phyloP scores from a whole-genome alignment of 2,329 filamentous ascomycete species.

The Cercospora sp. region DNA sequence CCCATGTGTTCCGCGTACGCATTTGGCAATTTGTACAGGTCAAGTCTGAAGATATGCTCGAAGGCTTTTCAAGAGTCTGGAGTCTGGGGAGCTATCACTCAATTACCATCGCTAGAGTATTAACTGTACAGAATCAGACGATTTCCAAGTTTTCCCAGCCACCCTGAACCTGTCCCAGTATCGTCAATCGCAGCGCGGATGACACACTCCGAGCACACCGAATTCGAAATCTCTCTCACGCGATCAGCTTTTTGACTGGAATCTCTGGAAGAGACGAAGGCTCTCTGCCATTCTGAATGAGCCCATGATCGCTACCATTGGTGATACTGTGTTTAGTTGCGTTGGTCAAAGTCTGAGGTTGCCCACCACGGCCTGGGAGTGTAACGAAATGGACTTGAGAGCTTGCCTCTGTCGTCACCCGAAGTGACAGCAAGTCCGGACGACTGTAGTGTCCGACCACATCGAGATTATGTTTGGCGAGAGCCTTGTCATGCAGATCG shows the following conservation, averaged over 20 bases:
- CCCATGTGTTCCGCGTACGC: too few species aligned
- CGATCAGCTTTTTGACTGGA: background rate
- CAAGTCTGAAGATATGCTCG: background rate
- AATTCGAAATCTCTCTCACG: background rate
- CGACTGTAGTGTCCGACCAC: conserved; percentile 19
- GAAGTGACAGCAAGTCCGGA: conserved; percentile 14
- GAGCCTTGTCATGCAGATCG: conserved; percentile 12
- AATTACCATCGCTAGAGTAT: background rate
- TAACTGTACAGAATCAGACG: background rate
- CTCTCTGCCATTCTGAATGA: background rate
- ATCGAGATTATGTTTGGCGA: conserved; percentile 17
- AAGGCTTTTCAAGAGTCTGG: background rate
- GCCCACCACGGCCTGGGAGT: background rate
- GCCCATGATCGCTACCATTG: background rate
- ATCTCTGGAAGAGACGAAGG: background rate
- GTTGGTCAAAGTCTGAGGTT: background rate
- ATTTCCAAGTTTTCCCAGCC: background rate
- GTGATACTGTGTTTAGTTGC: background rate
- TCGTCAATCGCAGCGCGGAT: background rate
- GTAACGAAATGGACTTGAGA: conserved; percentile 11
- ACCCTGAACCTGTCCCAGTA: background rate
- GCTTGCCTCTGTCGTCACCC: conserved; percentile 11
- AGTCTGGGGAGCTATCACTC: background rate
- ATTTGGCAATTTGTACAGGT: too few species aligned
- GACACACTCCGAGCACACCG: background rate